Percentiles rank a stretch among this genome's conserved stretches.
Evolutionary conservation across 208 protist genomes (phyloP).

Genomic region (Leishmania guyanensis): DNA sequence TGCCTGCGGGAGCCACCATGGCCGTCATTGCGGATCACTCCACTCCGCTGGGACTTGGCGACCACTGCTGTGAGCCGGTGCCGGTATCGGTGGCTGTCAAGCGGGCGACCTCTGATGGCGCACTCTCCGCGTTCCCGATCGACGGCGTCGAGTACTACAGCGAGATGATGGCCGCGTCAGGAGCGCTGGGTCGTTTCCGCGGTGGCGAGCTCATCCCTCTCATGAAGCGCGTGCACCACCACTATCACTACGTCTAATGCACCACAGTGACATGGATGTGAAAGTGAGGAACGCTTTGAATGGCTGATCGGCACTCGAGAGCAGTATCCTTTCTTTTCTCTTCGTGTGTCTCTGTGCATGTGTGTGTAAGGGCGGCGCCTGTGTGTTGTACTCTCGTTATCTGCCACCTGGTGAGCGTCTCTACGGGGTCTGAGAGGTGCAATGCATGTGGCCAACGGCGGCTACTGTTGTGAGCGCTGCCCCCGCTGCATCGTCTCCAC

Average conservation of each 20-base stretch:
- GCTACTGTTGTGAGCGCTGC: neutral
- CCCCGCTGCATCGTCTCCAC: neutral
- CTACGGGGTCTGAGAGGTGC: neutral
- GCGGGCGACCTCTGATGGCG: neutral
- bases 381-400: neutral
- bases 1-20: conserved; percentile 55
- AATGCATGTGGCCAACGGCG: neutral
- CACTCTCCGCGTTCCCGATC: neutral
- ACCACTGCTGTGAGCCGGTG: conserved; percentile 78
- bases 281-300: neutral
- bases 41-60: conserved; percentile 56
- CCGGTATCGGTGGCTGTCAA: conserved; percentile 66
- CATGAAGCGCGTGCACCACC: conserved; percentile 57
- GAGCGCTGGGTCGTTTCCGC: conserved; percentile 54
- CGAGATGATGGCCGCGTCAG: conserved; percentile 42
- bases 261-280: neutral
- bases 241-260: conserved; percentile 53
- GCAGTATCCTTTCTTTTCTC: neutral
- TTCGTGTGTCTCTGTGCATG: neutral
- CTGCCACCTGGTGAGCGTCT: neutral
- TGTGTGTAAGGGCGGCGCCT: neutral
- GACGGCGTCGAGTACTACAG: conserved; percentile 60
- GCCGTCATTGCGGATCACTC: conserved; percentile 69
- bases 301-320: neutral
- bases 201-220: conserved; percentile 49